Conservation (phyloP, 2,329 filamentous ascomycete species). For the Fusarium austroafricanum region DNA sequence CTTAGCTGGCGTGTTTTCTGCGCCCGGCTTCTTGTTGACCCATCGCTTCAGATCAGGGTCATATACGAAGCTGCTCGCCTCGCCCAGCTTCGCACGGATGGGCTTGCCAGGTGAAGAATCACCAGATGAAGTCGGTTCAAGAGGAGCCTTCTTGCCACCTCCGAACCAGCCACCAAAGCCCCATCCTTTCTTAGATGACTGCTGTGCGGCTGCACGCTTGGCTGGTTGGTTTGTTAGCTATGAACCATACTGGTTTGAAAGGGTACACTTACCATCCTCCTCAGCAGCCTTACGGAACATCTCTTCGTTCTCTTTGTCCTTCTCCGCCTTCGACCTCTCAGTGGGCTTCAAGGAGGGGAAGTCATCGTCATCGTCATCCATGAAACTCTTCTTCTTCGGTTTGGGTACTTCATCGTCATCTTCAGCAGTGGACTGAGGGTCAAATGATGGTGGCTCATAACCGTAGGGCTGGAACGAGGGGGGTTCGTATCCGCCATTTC, state of each 20-base stretch:
- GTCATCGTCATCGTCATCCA: constrained; percentile 85
- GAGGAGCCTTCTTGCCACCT: constrained; percentile 69
- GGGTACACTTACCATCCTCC: constrained; percentile 68
- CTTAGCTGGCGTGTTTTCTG: constrained; percentile 69
- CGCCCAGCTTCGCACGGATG: constrained; percentile 93
- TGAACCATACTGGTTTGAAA: not conserved
- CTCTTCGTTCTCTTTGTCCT: constrained; percentile 84
- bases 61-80: constrained; percentile 92
- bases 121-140: constrained; percentile 46
- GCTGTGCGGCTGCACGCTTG: constrained; percentile 67
- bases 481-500: constrained; percentile 66
- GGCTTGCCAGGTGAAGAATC: constrained; percentile 67
- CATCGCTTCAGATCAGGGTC: constrained; percentile 97
- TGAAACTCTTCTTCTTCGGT: constrained; percentile 80
- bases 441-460: constrained; percentile 69
- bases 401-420: constrained; percentile 64
- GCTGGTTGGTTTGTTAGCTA: constrained; percentile 56
- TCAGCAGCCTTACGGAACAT: constrained; percentile 87
- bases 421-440: constrained; percentile 58
- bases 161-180: constrained; percentile 88
- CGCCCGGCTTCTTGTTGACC: constrained; percentile 93
- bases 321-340: constrained; percentile 73
- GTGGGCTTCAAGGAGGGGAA: constrained; percentile 63
- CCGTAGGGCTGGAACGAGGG: constrained; percentile 70
- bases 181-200: constrained; percentile 74